These are phyloP conservation scores for Leptodontidium sp. DNA, from an alignment of 2,329 filamentous ascomycete species.

Conservation along the genomic window DNA sequence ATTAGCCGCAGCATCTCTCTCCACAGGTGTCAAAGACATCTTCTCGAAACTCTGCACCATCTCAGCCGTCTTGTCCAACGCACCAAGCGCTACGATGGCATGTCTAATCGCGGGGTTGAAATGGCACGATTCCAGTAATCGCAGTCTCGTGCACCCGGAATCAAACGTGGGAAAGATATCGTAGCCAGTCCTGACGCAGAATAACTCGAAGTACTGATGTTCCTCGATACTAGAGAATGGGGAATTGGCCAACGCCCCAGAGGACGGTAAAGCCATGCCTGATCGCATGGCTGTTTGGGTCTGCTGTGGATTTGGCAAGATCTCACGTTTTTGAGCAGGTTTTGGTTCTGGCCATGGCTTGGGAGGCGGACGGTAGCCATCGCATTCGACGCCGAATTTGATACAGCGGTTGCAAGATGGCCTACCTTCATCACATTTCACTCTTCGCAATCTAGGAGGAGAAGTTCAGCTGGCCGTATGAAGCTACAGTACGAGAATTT, in stretches of 20 bases:
- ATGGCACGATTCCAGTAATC: slow-evolving; percentile 36
- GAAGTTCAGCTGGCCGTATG: not conserved
- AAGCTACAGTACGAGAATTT: not conserved
- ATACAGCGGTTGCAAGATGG: slow-evolving; percentile 34
- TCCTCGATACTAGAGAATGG: slow-evolving; percentile 31
- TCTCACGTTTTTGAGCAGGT: slow-evolving; percentile 17
- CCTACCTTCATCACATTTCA: slow-evolving; percentile 38
- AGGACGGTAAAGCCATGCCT: slow-evolving; percentile 11
- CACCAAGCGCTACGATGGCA: slow-evolving; percentile 37
- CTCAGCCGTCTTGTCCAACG: slow-evolving; percentile 35
- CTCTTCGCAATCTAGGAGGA: slow-evolving; percentile 29
- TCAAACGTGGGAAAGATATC: slow-evolving; percentile 34
- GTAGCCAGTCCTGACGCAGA: slow-evolving; percentile 31
- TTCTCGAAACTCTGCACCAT: slow-evolving; percentile 28
- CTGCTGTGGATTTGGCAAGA: slow-evolving; percentile 20
- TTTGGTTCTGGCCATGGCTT: not conserved
- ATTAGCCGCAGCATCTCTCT: slow-evolving; percentile 26
- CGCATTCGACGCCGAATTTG: slow-evolving; percentile 32
- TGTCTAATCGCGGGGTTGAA: slow-evolving; percentile 34
- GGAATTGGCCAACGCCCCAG: slow-evolving; percentile 19
- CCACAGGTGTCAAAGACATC: slow-evolving; percentile 23
- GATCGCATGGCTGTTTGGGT: not conserved
- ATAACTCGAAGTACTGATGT: slow-evolving; percentile 34
- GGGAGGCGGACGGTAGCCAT: slow-evolving; percentile 27
- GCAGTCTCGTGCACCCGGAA: slow-evolving; percentile 29